phyloP scores from a whole-genome alignment of 345 rosid species.

The Citropsis articulata region DNA sequence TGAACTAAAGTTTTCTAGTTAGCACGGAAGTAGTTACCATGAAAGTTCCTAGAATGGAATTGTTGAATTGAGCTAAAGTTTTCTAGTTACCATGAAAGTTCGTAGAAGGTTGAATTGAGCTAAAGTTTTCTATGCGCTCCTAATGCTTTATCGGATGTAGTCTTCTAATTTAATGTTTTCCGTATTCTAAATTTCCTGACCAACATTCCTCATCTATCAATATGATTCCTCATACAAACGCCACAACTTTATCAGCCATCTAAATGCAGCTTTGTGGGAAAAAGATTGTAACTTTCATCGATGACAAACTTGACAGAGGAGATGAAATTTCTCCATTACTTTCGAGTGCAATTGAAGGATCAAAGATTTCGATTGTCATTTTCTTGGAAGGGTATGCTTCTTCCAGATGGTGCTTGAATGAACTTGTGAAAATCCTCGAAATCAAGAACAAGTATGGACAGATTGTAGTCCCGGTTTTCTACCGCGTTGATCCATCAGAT shows the following conservation, averaged over 20 bases:
- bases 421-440: constrained; percentile 1
- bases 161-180: no score
- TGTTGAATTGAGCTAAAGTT: no score
- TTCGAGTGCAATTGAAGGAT: neutral
- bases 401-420: constrained; percentile 6
- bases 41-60: no score
- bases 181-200: no score
- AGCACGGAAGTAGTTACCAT: no score
- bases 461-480: neutral
- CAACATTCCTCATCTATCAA: no score
- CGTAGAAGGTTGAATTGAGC: no score
- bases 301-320: neutral
- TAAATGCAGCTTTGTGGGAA: neutral
- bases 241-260: neutral
- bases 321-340: neutral
- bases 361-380: neutral
- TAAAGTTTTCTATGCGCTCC: no score
- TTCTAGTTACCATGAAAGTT: no score
- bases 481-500: neutral
- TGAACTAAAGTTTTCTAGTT: no score
- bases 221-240: no score
- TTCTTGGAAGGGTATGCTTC: neutral
- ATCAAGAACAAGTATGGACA: neutral
- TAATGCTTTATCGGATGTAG: no score
- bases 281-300: neutral